Conservation (phyloP, 495 filamentous ascomycete species). For the Aspergillus ostianus region DNA sequence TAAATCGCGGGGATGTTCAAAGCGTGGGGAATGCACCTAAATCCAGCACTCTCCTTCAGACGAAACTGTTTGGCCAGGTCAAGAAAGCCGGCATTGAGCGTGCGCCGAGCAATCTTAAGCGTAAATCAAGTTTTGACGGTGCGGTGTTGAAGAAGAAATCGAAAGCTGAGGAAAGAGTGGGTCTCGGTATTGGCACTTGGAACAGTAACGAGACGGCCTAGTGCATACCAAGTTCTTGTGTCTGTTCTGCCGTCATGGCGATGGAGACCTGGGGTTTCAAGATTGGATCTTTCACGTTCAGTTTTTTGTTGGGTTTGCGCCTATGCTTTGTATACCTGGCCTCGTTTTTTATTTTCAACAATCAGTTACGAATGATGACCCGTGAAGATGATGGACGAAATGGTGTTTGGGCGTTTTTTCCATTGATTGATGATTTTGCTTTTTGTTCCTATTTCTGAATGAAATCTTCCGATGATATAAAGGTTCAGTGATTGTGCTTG, state of each 20-base stretch:
- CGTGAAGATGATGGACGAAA: slow-evolving; percentile 20
- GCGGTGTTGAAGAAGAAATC: slow-evolving; percentile 63
- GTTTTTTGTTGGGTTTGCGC: slow-evolving; percentile 15
- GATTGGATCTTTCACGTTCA: neutral
- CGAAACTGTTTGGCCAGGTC: slow-evolving; percentile 66
- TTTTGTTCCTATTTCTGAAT: neutral
- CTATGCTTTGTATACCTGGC: slow-evolving; percentile 3
- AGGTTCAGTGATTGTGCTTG: too few species aligned
- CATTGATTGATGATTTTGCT: slow-evolving; percentile 12
- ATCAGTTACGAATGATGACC: slow-evolving; percentile 32
- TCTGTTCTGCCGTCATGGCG: neutral
- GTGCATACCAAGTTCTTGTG: neutral
- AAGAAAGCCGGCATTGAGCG: slow-evolving; percentile 54
- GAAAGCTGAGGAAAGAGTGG: slow-evolving; percentile 53
- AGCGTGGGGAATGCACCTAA: slow-evolving; percentile 30
- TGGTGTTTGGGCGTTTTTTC: slow-evolving; percentile 14
- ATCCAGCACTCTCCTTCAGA: slow-evolving; percentile 52
- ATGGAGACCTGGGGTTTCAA: neutral
- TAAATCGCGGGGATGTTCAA: slow-evolving; percentile 20
- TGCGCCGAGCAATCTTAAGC: slow-evolving; percentile 47
- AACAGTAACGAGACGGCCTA: slow-evolving; percentile 9
- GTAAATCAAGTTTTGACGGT: slow-evolving; percentile 52
- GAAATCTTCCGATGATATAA: too few species aligned
- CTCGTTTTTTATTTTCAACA: slow-evolving; percentile 14
- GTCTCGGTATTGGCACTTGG: slow-evolving; percentile 61